Base-by-base conservation (phyloP, 2,329 filamentous ascomycete genomes). In the Knufia fluminis region DNA sequence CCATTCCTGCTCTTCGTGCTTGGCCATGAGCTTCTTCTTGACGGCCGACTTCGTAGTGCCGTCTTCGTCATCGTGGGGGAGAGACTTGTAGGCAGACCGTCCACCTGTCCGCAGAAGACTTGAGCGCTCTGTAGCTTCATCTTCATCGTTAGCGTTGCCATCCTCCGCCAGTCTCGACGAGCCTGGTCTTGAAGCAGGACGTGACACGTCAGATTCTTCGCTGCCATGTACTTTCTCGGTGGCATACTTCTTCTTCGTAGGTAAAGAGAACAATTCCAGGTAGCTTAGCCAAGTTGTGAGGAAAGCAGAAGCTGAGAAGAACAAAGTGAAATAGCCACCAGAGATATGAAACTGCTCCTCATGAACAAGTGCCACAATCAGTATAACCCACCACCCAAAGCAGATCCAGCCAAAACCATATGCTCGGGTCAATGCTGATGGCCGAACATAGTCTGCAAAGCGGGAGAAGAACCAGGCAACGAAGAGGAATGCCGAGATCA, bases 351-450 rank as follows among this genome's bases (percentile, higher is more conserved):
- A 76, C 17, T 86, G 80, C 61, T 90, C 80, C 55, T 88, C 85
- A n/a, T 82, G 78, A 2, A 94, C 78, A 0, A 88, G 86, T 35
- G 82, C 76, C 39, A 77, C 71, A 12, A 94, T 79, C 49, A 95
- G 75, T 35, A 86, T 59, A 1, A 77, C 68, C 82, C 90, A 97
- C 33, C 80, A 78, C 0, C 88, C 65, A 26, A 79, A 63, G 63
- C 90, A 96, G 40, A 95, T 74, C 90, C 92, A 97, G 8, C 94
- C 76, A 39, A 90, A 74, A 45, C 79, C 76, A 64, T 92, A 96
- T 3, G 83, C 78, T 17, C 91, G 79, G 51, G 94, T 86, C 4
- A 97, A 78, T 3, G 91, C 91, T 16, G 86, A 92, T 1, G 92
- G 91, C 12, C 91, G 79, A 42, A 85, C 79, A 53, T 83, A 85